Conservation (phyloP, 1,284 basidiomycete species). For the Cystobasidium slooffiae region DNA sequence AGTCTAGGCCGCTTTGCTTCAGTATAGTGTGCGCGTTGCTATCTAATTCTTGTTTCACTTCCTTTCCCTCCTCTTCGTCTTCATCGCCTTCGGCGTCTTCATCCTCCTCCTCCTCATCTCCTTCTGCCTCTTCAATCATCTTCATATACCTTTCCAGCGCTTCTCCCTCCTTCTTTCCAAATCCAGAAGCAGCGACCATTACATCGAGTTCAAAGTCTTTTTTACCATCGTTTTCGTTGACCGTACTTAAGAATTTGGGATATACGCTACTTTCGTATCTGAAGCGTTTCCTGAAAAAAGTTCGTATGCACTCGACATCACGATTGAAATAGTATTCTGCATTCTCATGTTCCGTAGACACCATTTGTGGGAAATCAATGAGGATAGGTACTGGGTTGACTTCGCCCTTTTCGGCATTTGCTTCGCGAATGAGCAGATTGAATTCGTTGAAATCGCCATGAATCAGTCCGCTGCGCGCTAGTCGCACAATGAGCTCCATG, state of each 20-base stretch:
- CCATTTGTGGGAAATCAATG: constrained; percentile 99
- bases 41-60: constrained; percentile 55
- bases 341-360: constrained; percentile 93
- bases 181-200: constrained; percentile 88
- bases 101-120: constrained; percentile 41
- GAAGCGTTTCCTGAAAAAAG: constrained; percentile 90
- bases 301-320: constrained; percentile 93
- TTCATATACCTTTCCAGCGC: constrained; percentile 64
- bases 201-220: constrained; percentile 75
- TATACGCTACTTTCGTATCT: constrained; percentile 87
- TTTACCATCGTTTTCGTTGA: constrained; percentile 47
- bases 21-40: too few relatives aligned
- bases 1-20: too few relatives aligned
- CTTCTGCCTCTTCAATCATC: constrained; percentile 39
- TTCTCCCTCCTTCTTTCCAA: constrained; percentile 78
- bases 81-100: constrained; percentile 57
- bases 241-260: constrained; percentile 68
- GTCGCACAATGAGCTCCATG: constrained; percentile 95
- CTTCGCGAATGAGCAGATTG: constrained; percentile 85
- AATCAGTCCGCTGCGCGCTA: constrained; percentile 89
- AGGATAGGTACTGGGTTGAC: constrained; percentile 82
- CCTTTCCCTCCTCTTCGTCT: constrained; percentile 58
- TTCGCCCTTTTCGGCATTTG: constrained; percentile 47
- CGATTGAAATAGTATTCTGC: constrained; percentile 99
- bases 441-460: constrained; percentile 99